Percentiles rank a stretch among this genome's conserved stretches.
Evolutionary conservation across 192 early-diverging fungal species (phyloP).

Genomic region (Funneliformis geosporum): DNA sequence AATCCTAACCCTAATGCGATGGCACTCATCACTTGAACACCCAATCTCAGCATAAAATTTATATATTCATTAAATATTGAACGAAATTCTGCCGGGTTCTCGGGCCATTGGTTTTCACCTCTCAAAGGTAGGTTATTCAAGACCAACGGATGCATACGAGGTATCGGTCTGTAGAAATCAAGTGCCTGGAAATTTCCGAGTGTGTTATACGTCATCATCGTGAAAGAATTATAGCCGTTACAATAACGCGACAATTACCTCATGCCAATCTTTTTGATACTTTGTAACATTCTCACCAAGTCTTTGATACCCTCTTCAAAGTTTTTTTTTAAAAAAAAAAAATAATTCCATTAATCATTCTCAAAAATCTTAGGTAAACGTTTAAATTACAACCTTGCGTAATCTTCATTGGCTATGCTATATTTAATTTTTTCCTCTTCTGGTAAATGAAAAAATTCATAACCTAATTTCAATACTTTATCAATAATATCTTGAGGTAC

Average conservation of each 20-base stretch:
- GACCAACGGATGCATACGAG: conserved; percentile 18
- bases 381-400: conserved; percentile 36
- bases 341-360: neutral
- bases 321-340: neutral
- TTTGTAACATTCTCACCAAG: conserved; percentile 54
- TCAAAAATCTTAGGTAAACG: neutral
- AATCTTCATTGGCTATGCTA: conserved; percentile 46
- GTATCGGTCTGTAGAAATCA: conserved; percentile 51
- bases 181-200: conserved; percentile 27
- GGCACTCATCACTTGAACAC: conserved; percentile 46
- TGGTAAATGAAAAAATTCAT: conserved; percentile 46
- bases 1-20: conserved; percentile 56
- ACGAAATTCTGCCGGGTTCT: conserved; percentile 34
- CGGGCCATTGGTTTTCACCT: conserved; percentile 48
- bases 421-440: conserved; percentile 42
- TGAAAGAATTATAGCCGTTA: neutral
- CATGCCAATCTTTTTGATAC: conserved; percentile 54
- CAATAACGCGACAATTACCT: conserved; percentile 33
- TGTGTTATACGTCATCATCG: neutral
- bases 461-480: conserved; percentile 36
- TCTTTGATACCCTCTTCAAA: conserved; percentile 49
- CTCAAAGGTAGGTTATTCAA: conserved; percentile 36
- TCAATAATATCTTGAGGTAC: conserved; percentile 38
- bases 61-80: conserved; percentile 43
- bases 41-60: conserved; percentile 39